A percentile compares a stretch with the other conserved stretches of the same genome.
phyloP scores from a whole-genome alignment of 2,329 filamentous ascomycete species.

The Colletotrichum sp. region DNA sequence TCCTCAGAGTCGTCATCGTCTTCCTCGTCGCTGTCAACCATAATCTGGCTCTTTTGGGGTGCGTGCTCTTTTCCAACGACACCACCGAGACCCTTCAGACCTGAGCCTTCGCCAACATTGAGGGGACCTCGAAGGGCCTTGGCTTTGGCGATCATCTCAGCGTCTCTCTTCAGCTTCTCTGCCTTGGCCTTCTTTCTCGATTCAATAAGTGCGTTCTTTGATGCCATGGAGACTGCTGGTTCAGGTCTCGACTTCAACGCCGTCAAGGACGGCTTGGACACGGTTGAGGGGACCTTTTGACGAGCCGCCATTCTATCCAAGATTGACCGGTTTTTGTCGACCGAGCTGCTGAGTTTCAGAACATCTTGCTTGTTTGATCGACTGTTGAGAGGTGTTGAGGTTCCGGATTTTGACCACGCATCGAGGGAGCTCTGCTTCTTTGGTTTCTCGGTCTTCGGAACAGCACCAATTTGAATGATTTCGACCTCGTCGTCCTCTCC shows the following conservation, averaged over 20 bases:
- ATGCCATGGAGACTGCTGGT: background rate
- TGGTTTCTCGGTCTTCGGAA: constrained; percentile 36
- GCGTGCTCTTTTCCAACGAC: constrained; percentile 81
- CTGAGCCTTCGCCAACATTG: constrained; percentile 80
- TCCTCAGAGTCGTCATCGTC: constrained; percentile 67
- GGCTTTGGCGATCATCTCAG: constrained; percentile 72
- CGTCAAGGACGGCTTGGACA: constrained; percentile 11
- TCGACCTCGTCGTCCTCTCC: constrained; percentile 63
- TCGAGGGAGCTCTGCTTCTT: constrained; percentile 68
- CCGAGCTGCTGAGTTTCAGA: constrained; percentile 49
- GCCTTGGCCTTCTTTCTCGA: constrained; percentile 48
- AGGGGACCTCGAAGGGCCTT: constrained; percentile 62
- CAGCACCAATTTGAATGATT: constrained; percentile 46
- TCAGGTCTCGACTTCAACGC: constrained; percentile 9
- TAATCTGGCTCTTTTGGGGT: constrained; percentile 80
- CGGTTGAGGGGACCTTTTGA: constrained; percentile 19
- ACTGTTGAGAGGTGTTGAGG: constrained; percentile 26
- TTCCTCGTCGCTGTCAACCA: constrained; percentile 81
- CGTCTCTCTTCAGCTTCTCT: constrained; percentile 74
- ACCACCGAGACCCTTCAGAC: constrained; percentile 71
- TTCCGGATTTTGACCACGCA: constrained; percentile 62
- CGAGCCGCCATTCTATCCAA: constrained; percentile 51
- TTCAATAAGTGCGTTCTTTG: constrained; percentile 22
- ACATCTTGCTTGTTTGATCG: constrained; percentile 53
- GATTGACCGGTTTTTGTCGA: constrained; percentile 48